These are phyloP conservation scores for Lachancea waltii DNA, from an alignment of 805 yeast genomes.

Conservation along the genomic window DNA sequence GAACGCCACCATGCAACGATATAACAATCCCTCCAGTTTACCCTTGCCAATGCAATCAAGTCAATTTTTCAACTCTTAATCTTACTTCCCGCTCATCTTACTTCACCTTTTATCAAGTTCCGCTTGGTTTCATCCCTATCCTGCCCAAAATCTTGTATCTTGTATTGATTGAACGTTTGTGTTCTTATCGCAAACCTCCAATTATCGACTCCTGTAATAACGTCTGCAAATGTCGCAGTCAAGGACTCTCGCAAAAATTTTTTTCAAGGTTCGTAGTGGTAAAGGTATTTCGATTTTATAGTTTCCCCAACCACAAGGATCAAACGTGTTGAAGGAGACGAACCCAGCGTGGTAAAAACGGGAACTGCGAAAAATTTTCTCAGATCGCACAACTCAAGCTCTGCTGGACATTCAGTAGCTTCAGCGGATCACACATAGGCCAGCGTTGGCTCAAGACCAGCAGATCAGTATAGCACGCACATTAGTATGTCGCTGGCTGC, in stretches of 20 bases:
- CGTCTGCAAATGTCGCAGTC: too few species aligned
- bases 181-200: too few species aligned
- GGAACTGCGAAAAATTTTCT: slow-evolving; percentile 3
- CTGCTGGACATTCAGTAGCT: not conserved
- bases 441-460: not conserved
- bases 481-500: slow-evolving; percentile 26
- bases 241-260: not conserved
- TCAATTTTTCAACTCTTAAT: too few species aligned
- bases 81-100: too few species aligned
- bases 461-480: not conserved
- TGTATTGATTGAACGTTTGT: too few species aligned
- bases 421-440: not conserved
- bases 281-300: slow-evolving; percentile 2
- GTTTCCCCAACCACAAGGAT: slow-evolving; percentile 1
- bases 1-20: too few species aligned
- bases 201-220: too few species aligned
- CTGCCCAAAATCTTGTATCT: too few species aligned
- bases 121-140: too few species aligned
- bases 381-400: not conserved
- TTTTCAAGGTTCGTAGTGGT: slow-evolving; percentile 1
- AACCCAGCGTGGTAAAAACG: slow-evolving; percentile 1
- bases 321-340: slow-evolving; percentile 1
- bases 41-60: too few species aligned
- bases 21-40: too few species aligned
- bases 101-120: too few species aligned